Evolutionary conservation across 2,329 filamentous ascomycete species (phyloP).

Genomic region (Pseudogymnoascus sp.): DNA sequence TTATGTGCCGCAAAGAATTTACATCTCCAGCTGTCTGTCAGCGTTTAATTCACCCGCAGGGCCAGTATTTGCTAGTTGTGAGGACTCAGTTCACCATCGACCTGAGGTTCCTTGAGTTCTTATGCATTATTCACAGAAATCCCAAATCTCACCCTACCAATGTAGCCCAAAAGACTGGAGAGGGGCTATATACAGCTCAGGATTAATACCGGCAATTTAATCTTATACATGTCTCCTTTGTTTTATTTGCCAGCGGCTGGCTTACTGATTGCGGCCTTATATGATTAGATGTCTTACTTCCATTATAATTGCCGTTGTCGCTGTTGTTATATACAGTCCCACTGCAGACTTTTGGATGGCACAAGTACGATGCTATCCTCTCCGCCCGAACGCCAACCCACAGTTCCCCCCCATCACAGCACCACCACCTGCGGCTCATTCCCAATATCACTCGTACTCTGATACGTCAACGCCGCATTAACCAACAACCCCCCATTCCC

Average conservation of each 20-base stretch:
- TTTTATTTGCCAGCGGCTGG: no score
- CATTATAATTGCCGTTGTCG: no score
- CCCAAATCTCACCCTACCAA: not conserved
- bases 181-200: no score
- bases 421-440: constrained; percentile 31
- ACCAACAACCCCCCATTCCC: constrained; percentile 44
- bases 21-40: not conserved
- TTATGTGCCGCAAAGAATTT: not conserved
- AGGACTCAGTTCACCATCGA: no score
- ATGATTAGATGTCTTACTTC: no score
- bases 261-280: no score
- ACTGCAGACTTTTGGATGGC: no score
- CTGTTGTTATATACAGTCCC: no score
- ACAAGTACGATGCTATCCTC: not conserved
- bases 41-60: not conserved
- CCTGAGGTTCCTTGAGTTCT: not conserved
- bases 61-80: no score
- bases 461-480: constrained; percentile 49
- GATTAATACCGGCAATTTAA: no score
- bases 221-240: no score
- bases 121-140: not conserved
- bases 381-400: not conserved
- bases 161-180: no score
- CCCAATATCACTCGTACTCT: constrained; percentile 38
- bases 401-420: constrained; percentile 12